Base-by-base conservation (phyloP, 176 grass and related monocot species). In the Triticum monococcum region DNA sequence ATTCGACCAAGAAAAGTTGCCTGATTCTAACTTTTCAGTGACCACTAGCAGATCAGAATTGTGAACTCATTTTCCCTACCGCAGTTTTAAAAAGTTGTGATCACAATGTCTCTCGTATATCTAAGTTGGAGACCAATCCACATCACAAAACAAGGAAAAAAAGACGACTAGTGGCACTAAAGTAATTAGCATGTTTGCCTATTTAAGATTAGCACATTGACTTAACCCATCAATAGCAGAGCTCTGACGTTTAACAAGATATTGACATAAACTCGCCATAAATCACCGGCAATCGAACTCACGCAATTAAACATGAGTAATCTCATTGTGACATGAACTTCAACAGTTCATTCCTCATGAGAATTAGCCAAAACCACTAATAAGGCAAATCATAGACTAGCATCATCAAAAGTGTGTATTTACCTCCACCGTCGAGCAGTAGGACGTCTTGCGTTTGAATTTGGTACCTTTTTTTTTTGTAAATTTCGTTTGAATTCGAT, bases 91-190 rank as follows among this genome's bases (percentile, higher is more conserved):
- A 17, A 4, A 37, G 48, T 6, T 18, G 10, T 71, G 38, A 72
- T 32, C 28, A 24, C 41, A 83, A 69, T 25, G 16, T 80, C 13
- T 38, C 14, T 68, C 9, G 14, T 41, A 40, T 40, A 41, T 41
- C 60, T 40, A 76, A 87, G 81, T 81, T 87, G 89, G 85, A 84
- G 81, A 84, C n/a, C 85, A 85, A 85, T 88, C 86, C 2, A 67
- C 48, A 77, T 88, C 73, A 59, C 7, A 52, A 52, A 50, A 5
- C 48, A 52, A 52, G 48, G 5, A 52, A 14, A 52, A 50, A 7
- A 75, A 26, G 61, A 81, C 6, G 20, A 25, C 71, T 23, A 10
- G 3, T 20, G 28, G 26, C 24, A 66, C 62, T 65, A 75, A 17
- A 48, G 23, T 25, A 36, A 50, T 57, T 2, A 57, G 41, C 80